phyloP scores from a whole-genome alignment of 2,329 filamentous ascomycete species.

The Furcasterigmium furcatum region DNA sequence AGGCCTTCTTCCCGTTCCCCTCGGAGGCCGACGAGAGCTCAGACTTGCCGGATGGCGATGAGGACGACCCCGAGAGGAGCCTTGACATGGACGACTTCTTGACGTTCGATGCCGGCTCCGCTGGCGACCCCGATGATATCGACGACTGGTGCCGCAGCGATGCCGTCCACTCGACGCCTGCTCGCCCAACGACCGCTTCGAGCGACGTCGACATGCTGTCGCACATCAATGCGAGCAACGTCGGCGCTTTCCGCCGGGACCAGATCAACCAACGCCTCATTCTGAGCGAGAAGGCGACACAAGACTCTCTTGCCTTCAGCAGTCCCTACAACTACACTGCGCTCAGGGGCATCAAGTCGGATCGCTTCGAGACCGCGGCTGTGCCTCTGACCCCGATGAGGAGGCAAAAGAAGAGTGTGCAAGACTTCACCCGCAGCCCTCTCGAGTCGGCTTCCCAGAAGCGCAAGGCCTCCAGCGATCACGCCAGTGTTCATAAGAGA shows the following conservation, averaged over 20 bases:
- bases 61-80: conserved; percentile 62
- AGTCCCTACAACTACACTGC: conserved; percentile 58
- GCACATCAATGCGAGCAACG: conserved; percentile 62
- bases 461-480: conserved; percentile 50
- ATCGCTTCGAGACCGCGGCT: conserved; percentile 62
- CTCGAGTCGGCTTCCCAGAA: conserved; percentile 47
- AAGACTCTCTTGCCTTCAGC: conserved; percentile 61
- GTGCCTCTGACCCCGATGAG: conserved; percentile 67
- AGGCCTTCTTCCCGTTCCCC: conserved; percentile 71
- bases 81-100: conserved; percentile 72
- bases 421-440: conserved; percentile 45
- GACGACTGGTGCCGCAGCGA: conserved; percentile 44
- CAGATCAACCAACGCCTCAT: conserved; percentile 61
- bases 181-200: conserved; percentile 43
- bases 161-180: conserved; percentile 49
- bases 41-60: conserved; percentile 41
- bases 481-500: conserved; percentile 45
- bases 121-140: conserved; percentile 55
- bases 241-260: conserved; percentile 74
- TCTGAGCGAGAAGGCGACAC: conserved; percentile 56
- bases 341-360: conserved; percentile 61
- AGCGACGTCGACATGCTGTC: conserved; percentile 49
- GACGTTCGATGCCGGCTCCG: conserved; percentile 59
- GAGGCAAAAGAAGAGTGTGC: conserved; percentile 48
- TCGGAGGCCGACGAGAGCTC: conserved; percentile 54